Evolutionary conservation across 495 filamentous ascomycete genomes (phyloP), one percentile per base, ranked within the genome.

Genomic region (Aspergillus heteromorphus): DNA sequence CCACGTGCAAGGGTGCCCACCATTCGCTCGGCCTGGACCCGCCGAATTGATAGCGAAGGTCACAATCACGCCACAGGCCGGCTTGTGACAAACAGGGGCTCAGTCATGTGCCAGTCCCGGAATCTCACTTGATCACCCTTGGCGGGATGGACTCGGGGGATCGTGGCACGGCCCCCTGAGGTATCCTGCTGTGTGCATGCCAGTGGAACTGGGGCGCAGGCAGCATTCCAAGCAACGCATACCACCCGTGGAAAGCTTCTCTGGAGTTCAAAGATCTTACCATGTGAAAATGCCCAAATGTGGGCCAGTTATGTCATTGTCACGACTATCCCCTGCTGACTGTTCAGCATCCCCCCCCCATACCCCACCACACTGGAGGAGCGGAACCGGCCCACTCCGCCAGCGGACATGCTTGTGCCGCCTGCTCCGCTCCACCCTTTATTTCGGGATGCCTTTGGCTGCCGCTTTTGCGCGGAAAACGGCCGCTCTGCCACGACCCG

Each of bases 361-460:
- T 11, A 9, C 34, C n/a, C n/a, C n/a, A n/a, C 34, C 5, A n/a
- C 34, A 38, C n/a, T 38, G 5, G 34, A n/a, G 6, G 34, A 38
- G 34, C 34, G 34, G 34, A 38, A n/a, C 34, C n/a, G 34, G n/a
- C 34, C 11, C 20, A 43, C 45, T 53, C 50, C 54, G 58, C 45
- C 40, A 31, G 45, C 55, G 54, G 54, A 45, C 51, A 36, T 43
- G 23, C 14, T 42, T 38, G 9, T 40, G 34, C 45, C 45, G 50
- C 40, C 34, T 19, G 7, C 40, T 56, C 61, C 61, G 57, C 61
- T 58, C 61, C 61, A 47, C 61, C 61, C 54, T 42, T 38, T 31
- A 42, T 42, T 55, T 59, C 31, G 1, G 31, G 20, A 25, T 41
- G 13, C n/a, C n/a, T 48, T 27, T 30, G 13, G n/a, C 42, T 53